Evolutionary conservation across 192 early-diverging fungal species (phyloP).

Genomic region (Cetraspora pellucida): DNA sequence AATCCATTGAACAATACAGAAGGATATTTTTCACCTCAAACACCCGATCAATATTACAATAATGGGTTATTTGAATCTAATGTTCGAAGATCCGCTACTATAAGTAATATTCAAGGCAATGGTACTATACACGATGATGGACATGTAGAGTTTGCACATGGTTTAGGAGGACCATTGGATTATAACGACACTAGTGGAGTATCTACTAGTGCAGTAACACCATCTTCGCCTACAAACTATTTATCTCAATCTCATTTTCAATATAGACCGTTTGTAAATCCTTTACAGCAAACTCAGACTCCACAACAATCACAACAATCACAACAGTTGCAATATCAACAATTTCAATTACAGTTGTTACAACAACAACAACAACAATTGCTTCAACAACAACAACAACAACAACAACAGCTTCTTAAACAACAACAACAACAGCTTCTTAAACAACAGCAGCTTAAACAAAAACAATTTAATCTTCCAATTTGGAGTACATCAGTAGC

Average conservation of each 20-base stretch:
- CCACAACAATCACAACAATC: constrained; percentile 13
- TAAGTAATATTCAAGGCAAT: constrained; percentile 26
- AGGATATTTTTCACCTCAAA: constrained; percentile 32
- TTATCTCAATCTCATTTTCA: constrained; percentile 19
- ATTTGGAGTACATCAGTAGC: constrained; percentile 36
- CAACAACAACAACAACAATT: constrained; percentile 20
- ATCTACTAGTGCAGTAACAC: neutral
- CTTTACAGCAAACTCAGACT: constrained; percentile 26
- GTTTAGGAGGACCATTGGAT: constrained; percentile 30
- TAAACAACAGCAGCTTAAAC: constrained; percentile 5
- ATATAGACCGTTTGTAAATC: constrained; percentile 29
- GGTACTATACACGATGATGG: constrained; percentile 31
- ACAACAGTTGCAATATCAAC: constrained; percentile 10
- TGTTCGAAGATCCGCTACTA: constrained; percentile 26
- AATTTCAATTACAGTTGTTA: neutral
- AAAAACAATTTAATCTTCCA: constrained; percentile 27
- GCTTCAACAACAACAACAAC: constrained; percentile 4
- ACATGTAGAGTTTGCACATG: constrained; percentile 33
- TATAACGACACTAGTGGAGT: constrained; percentile 27
- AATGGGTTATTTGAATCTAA: constrained; percentile 26
- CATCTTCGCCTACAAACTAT: constrained; percentile 23
- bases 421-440: constrained; percentile 10
- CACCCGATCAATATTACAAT: constrained; percentile 31
- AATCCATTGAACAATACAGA: constrained; percentile 25
- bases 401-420: neutral